Percentiles rank a stretch among this genome's conserved stretches.
Evolutionary conservation across 2,329 filamentous ascomycete genomes (phyloP).

Genomic region (Anthostomella pinea): DNA sequence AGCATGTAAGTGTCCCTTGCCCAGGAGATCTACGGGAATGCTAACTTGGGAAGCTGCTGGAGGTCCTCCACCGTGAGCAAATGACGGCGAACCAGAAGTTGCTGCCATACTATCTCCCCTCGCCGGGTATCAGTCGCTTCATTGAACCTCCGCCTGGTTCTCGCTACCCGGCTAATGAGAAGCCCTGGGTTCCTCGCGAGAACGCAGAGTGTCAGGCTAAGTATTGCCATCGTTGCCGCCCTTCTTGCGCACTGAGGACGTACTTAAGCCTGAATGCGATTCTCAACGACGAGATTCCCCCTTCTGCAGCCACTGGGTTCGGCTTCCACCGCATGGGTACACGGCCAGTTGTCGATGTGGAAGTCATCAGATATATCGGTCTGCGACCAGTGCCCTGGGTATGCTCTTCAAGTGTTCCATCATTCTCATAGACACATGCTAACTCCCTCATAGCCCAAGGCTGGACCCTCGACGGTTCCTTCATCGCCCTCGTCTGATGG

Average conservation of each 20-base stretch:
- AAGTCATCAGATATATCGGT: constrained; percentile 40
- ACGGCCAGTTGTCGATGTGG: constrained; percentile 43
- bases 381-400: constrained; percentile 37
- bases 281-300: constrained; percentile 46
- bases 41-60: constrained; percentile 30
- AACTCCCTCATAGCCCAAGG: constrained; percentile 14
- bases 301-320: constrained; percentile 49
- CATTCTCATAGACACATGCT: constrained; percentile 3
- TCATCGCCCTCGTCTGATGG: constrained; percentile 11
- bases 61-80: constrained; percentile 25
- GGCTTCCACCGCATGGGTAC: constrained; percentile 46
- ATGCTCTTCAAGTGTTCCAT: constrained; percentile 15
- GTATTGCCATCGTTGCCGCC: constrained; percentile 49
- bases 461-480: not conserved
- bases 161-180: constrained; percentile 14
- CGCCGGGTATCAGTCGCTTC: constrained; percentile 5
- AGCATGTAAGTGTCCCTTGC: constrained; percentile 38
- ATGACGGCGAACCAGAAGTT: not conserved
- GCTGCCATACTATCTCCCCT: constrained; percentile 20
- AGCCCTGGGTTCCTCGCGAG: constrained; percentile 38
- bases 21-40: too few species aligned
- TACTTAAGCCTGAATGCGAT: constrained; percentile 51
- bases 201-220: constrained; percentile 48
- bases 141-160: constrained; percentile 17
- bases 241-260: constrained; percentile 40